Evolutionary conservation across 1,139 yeast genomes (phyloP), one percentile per base, ranked within the genome.

Genomic region (Zygosaccharomyces pseudobailii): DNA sequence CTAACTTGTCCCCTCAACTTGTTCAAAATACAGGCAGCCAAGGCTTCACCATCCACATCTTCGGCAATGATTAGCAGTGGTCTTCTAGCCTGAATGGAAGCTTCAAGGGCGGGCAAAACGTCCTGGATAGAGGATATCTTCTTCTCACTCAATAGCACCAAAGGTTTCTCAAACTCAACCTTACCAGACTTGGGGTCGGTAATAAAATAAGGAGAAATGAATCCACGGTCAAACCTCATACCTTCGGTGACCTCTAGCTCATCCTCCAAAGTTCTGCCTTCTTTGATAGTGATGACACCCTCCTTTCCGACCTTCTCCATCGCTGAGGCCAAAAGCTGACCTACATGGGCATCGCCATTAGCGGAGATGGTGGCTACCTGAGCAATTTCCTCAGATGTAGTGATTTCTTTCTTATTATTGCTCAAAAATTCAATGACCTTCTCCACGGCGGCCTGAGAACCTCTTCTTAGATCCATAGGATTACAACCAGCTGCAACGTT

Each of bases 231-330:
- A 65, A 94, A 92, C 74, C 92, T 85, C 98, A 92, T 92, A 76
- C 98, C 98, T 75, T 92, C 98, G 56, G 97, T 92, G 58, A 90
- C 96, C 73, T 90, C 97, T 65, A 90, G 82, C 72, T 90, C 96
- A 69, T 90, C 97, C 72, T 88, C 96, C 67, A 90, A 78, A 59
- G 97, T 90, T 78, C 88, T 89, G 66, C 97, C 97, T 73, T 90
- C 97, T 77, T 87, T 84, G 66, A 92, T 96, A 62, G 98, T 92
- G 69, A 92, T 92, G 55, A 92, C 98, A 79, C 98, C 98, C 73
- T 92, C 98, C 74, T 92, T 94, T 66, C 98, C 98, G 54, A 92
- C 98, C 74, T 92, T 92, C 75, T 90, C 98, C 98, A 92, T 92
- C 62, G 98, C 98, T 51, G 86, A 82, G 51, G 98, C 97, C 67